Percentiles rank a stretch among this genome's conserved stretches.
phyloP scores from a whole-genome alignment of 768 basidiomycete genomes.

The Russula compacta region DNA sequence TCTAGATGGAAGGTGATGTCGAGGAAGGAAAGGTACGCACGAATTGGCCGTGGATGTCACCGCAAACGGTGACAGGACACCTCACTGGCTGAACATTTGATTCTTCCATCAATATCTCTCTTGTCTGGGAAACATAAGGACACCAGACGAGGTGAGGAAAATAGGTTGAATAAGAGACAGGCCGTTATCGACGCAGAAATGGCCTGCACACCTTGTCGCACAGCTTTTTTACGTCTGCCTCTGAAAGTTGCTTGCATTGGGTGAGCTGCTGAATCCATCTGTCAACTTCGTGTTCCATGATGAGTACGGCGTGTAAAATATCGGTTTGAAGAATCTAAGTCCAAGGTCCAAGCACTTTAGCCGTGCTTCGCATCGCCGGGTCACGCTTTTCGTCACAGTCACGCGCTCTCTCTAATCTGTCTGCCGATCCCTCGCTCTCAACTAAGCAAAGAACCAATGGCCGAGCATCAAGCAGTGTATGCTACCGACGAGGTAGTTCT shows the following conservation, averaged over 20 bases:
- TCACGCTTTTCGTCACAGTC: conserved; percentile 13
- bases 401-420: not conserved
- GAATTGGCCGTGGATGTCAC: conserved; percentile 99
- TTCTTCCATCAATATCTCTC: conserved; percentile 98
- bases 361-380: not conserved
- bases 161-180: conserved; percentile 19
- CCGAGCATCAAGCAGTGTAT: conserved; percentile 62
- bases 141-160: conserved; percentile 6
- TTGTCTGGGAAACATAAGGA: conserved; percentile 48
- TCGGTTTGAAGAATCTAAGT: conserved; percentile 14
- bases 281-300: conserved; percentile 74
- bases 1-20: conserved; percentile 9
- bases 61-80: conserved; percentile 98
- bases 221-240: conserved; percentile 91
- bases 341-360: not conserved
- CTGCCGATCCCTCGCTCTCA: not conserved
- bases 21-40: conserved; percentile 46
- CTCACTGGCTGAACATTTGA: conserved; percentile 97
- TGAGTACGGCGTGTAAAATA: conserved; percentile 12
- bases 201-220: conserved; percentile 86
- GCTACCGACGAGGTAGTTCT: conserved; percentile 75
- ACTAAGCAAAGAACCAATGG: conserved; percentile 21
- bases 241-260: conserved; percentile 94
- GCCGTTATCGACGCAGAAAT: conserved; percentile 24
- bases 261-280: conserved; percentile 94